Percentiles rank a stretch among this genome's conserved stretches.
phyloP scores from a whole-genome alignment of 768 basidiomycete genomes.

The Rhodocollybia butyracea region DNA sequence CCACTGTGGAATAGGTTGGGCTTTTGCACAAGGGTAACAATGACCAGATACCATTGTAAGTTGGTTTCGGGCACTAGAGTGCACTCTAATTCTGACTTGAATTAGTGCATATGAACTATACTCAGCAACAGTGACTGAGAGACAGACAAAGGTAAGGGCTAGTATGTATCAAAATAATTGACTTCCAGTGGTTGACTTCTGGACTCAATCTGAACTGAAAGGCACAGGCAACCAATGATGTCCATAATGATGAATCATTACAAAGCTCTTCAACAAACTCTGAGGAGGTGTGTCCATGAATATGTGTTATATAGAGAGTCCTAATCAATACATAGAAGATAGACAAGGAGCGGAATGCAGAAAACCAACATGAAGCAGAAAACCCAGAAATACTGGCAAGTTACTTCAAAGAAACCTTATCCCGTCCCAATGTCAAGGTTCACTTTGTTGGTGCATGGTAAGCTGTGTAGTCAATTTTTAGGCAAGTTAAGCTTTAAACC shows the following conservation, averaged over 20 bases:
- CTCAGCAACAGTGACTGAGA: slow-evolving; percentile 24
- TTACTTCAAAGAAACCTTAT: slow-evolving; percentile 28
- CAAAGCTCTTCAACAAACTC: no score
- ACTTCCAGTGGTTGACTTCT: no score
- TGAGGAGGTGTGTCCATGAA: no score
- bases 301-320: no score
- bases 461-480: slow-evolving; percentile 1
- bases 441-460: slow-evolving; percentile 47
- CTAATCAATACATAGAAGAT: not conserved
- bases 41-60: no score
- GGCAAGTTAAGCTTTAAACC: not conserved
- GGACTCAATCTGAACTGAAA: no score
- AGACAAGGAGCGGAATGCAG: not conserved
- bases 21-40: slow-evolving; percentile 34
- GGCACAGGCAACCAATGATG: no score
- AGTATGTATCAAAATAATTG: no score
- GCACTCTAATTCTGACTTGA: slow-evolving; percentile 31
- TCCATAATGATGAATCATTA: no score
- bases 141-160: no score
- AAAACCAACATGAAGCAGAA: not conserved
- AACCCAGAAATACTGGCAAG: slow-evolving; percentile 19
- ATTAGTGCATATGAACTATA: slow-evolving; percentile 27
- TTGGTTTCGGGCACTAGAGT: slow-evolving; percentile 14
- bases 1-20: slow-evolving; percentile 30
- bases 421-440: slow-evolving; percentile 27